phyloP scores from a whole-genome alignment of 148 eudicot species.

The Cornus controversa region DNA sequence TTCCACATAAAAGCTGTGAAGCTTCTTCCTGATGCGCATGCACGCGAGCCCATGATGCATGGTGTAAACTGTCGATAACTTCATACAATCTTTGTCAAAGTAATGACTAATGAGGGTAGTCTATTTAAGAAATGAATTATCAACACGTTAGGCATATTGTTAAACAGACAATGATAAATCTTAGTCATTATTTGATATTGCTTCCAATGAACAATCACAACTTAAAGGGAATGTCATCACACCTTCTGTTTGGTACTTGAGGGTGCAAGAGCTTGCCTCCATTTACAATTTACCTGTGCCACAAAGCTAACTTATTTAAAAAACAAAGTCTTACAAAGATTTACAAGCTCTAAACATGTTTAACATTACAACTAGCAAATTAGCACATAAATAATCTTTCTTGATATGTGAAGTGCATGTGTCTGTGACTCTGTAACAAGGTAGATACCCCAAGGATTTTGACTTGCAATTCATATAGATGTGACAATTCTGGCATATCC shows the following conservation, averaged over 20 bases:
- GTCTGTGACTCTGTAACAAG: not conserved
- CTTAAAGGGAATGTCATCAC: not conserved
- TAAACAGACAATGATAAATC: no score
- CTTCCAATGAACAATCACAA: no score
- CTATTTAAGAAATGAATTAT: no score
- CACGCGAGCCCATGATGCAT: no score
- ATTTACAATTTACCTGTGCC: not conserved
- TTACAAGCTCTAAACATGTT: not conserved
- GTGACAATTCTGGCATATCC: not conserved
- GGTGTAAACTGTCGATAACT: no score
- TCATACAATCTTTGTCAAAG: no score
- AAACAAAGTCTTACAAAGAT: not conserved
- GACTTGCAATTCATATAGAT: not conserved
- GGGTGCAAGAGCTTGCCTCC: not conserved
- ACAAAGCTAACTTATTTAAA: not conserved
- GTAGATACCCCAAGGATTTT: not conserved
- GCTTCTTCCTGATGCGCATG: no score
- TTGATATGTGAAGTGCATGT: not conserved
- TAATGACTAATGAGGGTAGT: no score
- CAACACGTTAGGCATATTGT: no score
- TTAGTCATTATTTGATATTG: no score
- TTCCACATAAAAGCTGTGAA: no score
- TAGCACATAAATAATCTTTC: no score
- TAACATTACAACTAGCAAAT: not conserved
- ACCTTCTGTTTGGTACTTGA: not conserved